Evolutionary conservation across 495 filamentous ascomycete genomes (phyloP).

Genomic region (Penicillium macrosclerotiorum): DNA sequence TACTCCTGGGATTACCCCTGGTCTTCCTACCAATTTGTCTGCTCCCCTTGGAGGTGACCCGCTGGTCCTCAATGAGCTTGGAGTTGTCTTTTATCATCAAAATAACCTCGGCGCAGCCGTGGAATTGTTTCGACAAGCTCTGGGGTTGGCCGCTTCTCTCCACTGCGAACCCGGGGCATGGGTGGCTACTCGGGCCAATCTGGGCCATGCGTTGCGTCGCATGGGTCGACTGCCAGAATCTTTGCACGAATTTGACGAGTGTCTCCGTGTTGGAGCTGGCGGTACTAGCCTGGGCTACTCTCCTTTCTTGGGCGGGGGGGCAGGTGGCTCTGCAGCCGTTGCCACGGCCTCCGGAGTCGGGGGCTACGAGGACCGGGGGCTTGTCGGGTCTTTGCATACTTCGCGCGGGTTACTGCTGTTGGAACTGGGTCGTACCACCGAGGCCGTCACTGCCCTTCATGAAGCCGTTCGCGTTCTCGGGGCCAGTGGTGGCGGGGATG

Average conservation of each 20-base stretch:
- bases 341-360: constrained; percentile 39
- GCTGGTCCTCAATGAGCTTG: constrained; percentile 90
- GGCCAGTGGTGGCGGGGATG: constrained; percentile 52
- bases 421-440: constrained; percentile 61
- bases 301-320: constrained; percentile 39
- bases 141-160: constrained; percentile 74
- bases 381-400: constrained; percentile 46
- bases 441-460: constrained; percentile 65
- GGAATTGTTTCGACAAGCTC: constrained; percentile 68
- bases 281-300: constrained; percentile 56
- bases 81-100: constrained; percentile 91
- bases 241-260: constrained; percentile 75
- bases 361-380: constrained; percentile 46
- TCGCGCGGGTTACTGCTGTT: constrained; percentile 65
- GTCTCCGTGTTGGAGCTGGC: constrained; percentile 71
- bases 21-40: constrained; percentile 39
- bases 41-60: constrained; percentile 64
- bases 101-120: constrained; percentile 71
- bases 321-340: constrained; percentile 31
- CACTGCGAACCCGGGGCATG: constrained; percentile 78
- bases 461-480: constrained; percentile 63
- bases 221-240: constrained; percentile 67
- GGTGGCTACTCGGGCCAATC: constrained; percentile 82
- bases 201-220: constrained; percentile 83
- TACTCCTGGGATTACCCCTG: constrained; percentile 30